phyloP scores from a whole-genome alignment of 352 stramenopile genomes.

The Phytopythium montanum region DNA sequence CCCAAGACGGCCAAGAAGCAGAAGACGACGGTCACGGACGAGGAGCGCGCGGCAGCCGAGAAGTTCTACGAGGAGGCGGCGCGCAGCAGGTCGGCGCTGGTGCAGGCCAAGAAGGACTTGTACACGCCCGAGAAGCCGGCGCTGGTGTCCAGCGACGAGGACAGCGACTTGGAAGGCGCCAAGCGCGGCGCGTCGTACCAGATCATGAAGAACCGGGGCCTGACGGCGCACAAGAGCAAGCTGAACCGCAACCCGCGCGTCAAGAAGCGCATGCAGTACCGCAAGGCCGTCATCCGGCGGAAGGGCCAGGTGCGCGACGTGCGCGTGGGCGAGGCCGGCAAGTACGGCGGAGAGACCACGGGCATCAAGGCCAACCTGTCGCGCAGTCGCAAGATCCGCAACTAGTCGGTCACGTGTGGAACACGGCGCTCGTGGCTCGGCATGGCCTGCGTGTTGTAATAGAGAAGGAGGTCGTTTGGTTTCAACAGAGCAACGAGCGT shows the following conservation, averaged over 20 bases:
- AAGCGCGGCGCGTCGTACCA: slow-evolving; percentile 91
- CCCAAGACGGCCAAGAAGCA: slow-evolving; percentile 43
- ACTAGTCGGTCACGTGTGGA: slow-evolving; percentile 30
- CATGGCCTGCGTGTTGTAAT: slow-evolving; percentile 1
- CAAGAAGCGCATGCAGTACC: slow-evolving; percentile 98
- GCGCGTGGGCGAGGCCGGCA: slow-evolving; percentile 76
- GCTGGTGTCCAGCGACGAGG: slow-evolving; percentile 41
- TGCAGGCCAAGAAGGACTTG: slow-evolving; percentile 72
- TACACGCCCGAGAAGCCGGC: slow-evolving; percentile 69
- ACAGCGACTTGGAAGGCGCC: slow-evolving; percentile 76
- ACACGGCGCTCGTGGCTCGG: slow-evolving; percentile 11
- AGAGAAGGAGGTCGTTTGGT: slow-evolving; percentile 1
- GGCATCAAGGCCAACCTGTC: slow-evolving; percentile 90
- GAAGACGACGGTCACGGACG: slow-evolving; percentile 35
- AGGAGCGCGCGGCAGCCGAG: slow-evolving; percentile 54
- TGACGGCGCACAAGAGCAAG: slow-evolving; percentile 98
- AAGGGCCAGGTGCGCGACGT: slow-evolving; percentile 97
- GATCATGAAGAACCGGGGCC: slow-evolving; percentile 98
- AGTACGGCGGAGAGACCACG: slow-evolving; percentile 87
- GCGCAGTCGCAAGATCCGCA: slow-evolving; percentile 89
- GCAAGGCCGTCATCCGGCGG: slow-evolving; percentile 95
- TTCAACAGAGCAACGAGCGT: neutral
- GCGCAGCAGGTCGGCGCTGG: slow-evolving; percentile 41
- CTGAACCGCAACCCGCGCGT: slow-evolving; percentile 98
- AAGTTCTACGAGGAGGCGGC: slow-evolving; percentile 74